Evolutionary conservation across 2,329 filamentous ascomycete genomes (phyloP).

Genomic region (Drechslerella stenobrocha): DNA sequence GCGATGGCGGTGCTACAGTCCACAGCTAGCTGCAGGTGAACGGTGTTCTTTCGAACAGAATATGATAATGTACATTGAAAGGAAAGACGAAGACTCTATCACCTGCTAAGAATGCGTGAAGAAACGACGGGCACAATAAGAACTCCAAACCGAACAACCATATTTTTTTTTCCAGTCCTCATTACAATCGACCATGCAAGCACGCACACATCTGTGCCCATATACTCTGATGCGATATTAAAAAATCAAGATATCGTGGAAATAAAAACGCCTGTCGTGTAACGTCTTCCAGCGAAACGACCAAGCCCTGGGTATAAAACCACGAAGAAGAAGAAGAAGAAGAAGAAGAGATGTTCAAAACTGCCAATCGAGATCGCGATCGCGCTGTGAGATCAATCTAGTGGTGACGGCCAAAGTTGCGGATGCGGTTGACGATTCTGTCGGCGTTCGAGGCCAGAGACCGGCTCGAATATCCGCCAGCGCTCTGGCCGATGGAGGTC

Average conservation of each 20-base stretch:
- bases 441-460: conserved; percentile 41
- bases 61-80: conserved; percentile 1
- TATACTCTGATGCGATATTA: conserved; percentile 23
- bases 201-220: too few species aligned
- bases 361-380: too few species aligned
- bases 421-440: conserved; percentile 43
- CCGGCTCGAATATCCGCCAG: conserved; percentile 29
- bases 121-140: conserved; percentile 10
- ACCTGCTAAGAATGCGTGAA: conserved; percentile 32
- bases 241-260: not conserved
- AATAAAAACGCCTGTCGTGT: not conserved
- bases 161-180: too few species aligned
- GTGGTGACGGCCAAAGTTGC: conserved; percentile 45
- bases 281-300: not conserved
- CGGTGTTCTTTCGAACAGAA: not conserved
- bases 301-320: conserved; percentile 1
- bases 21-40: not conserved
- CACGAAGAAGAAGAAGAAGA: conserved; percentile 9
- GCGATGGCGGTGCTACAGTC: not conserved
- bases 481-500: conserved; percentile 27
- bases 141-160: conserved; percentile 44
- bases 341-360: too few species aligned
- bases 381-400: not conserved
- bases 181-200: too few species aligned
- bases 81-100: conserved; percentile 10